Evolutionary conservation across 1,139 yeast species (phyloP).

Genomic region (Saccharomyces hybrid): DNA sequence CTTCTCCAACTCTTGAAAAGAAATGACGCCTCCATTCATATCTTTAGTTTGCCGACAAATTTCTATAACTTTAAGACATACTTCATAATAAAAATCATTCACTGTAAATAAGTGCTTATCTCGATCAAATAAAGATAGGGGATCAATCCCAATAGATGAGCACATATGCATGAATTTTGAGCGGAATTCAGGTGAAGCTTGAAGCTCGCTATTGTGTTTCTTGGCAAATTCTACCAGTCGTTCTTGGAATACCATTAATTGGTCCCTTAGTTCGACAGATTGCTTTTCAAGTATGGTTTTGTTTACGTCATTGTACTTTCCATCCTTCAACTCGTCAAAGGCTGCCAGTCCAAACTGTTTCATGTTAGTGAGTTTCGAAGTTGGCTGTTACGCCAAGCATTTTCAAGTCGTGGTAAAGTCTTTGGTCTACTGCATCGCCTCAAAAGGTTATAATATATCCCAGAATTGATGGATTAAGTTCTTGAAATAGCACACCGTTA

Average conservation of each 20-base stretch:
- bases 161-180: conserved; percentile 70
- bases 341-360: conserved; percentile 29
- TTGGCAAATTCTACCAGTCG: conserved; percentile 58
- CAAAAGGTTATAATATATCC: neutral
- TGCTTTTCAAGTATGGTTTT: conserved; percentile 36
- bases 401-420: neutral
- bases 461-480: neutral
- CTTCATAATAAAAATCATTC: conserved; percentile 55
- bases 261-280: conserved; percentile 47
- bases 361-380: conserved; percentile 9
- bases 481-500: neutral
- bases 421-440: neutral
- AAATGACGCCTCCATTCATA: conserved; percentile 72
- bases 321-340: conserved; percentile 15
- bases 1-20: conserved; percentile 50
- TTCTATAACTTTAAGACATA: conserved; percentile 68
- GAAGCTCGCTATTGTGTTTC: conserved; percentile 55
- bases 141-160: conserved; percentile 75
- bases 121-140: conserved; percentile 42
- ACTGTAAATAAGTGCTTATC: conserved; percentile 35
- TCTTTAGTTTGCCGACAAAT: conserved; percentile 63
- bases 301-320: conserved; percentile 13
- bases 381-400: neutral
- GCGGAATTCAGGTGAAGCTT: conserved; percentile 56
- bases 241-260: conserved; percentile 52